phyloP scores from a whole-genome alignment of 495 filamentous ascomycete species.

The Penicillium taxi region DNA sequence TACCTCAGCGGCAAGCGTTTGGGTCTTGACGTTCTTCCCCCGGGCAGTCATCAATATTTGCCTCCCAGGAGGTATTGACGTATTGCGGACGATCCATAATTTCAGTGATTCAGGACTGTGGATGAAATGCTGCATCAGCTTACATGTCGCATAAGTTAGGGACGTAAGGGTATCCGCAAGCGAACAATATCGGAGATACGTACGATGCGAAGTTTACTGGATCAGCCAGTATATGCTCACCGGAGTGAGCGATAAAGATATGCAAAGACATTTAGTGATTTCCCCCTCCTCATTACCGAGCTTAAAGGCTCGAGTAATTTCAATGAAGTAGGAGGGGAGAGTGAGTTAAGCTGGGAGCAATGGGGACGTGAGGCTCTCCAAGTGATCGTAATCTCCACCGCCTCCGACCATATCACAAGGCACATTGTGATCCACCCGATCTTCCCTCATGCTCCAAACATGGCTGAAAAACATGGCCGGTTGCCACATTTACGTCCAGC shows the following conservation, averaged over 20 bases:
- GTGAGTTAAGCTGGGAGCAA: constrained; percentile 10
- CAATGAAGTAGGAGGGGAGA: constrained; percentile 25
- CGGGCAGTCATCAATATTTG: constrained; percentile 78
- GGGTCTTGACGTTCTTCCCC: constrained; percentile 70
- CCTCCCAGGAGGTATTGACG: constrained; percentile 56
- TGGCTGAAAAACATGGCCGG: constrained; percentile 32
- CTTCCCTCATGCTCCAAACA: no score
- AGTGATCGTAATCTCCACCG: constrained; percentile 13
- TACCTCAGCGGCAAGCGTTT: constrained; percentile 70
- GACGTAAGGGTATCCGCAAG: constrained; percentile 3
- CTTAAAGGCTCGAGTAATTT: constrained; percentile 20
- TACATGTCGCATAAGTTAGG: constrained; percentile 5
- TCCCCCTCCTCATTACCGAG: constrained; percentile 35
- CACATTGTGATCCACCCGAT: constrained; percentile 25
- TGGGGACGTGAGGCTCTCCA: constrained; percentile 19
- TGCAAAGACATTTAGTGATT: constrained; percentile 73
- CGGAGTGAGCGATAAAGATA: constrained; percentile 82
- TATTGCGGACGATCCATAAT: constrained; percentile 59
- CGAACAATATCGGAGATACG: constrained; percentile 24
- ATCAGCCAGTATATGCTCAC: constrained; percentile 71
- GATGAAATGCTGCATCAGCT: constrained; percentile 18
- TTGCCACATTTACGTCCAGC: constrained; percentile 30
- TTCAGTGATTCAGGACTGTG: constrained; percentile 62
- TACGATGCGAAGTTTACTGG: constrained; percentile 61
- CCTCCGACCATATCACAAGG: constrained; percentile 30